Evolutionary conservation across 805 yeast species (phyloP).

Genomic region (Jamesozyma lodderae): DNA sequence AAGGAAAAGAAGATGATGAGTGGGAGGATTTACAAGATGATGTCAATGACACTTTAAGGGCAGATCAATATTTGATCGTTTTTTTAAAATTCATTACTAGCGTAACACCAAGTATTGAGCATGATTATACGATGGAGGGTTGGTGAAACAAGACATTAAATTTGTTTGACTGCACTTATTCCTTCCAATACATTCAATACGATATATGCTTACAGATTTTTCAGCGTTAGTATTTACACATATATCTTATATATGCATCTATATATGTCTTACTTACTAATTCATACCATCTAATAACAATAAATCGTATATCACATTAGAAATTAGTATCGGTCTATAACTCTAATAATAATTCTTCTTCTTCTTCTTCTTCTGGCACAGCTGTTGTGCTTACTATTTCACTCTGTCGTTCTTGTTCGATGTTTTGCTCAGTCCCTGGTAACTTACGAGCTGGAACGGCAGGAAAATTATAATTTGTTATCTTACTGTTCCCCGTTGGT

Average conservation of each 20-base stretch:
- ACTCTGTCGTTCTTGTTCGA: neutral
- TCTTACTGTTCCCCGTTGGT: slow-evolving; percentile 16
- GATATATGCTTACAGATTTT: no score
- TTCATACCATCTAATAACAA: no score
- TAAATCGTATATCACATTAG: no score
- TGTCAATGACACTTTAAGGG: slow-evolving; percentile 50
- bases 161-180: no score
- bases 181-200: no score
- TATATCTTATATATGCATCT: neutral
- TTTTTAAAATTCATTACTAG: slow-evolving; percentile 92
- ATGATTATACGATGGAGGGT: slow-evolving; percentile 98
- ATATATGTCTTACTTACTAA: slow-evolving; percentile 1
- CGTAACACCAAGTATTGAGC: slow-evolving; percentile 95
- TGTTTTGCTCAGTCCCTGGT: slow-evolving; percentile 2
- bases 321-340: no score
- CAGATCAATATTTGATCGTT: slow-evolving; percentile 82
- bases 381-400: no score
- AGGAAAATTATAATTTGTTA: slow-evolving; percentile 35
- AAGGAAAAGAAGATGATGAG: slow-evolving; percentile 32
- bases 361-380: slow-evolving; percentile 10
- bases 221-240: neutral
- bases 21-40: slow-evolving; percentile 47
- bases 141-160: slow-evolving; percentile 35
- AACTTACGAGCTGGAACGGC: slow-evolving; percentile 32
- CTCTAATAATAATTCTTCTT: slow-evolving; percentile 26